A percentile compares a stretch with the other conserved stretches of the same genome.
Evolutionary conservation across 495 filamentous ascomycete genomes (phyloP).

Genomic region (Thermochaetoides thermophila): DNA sequence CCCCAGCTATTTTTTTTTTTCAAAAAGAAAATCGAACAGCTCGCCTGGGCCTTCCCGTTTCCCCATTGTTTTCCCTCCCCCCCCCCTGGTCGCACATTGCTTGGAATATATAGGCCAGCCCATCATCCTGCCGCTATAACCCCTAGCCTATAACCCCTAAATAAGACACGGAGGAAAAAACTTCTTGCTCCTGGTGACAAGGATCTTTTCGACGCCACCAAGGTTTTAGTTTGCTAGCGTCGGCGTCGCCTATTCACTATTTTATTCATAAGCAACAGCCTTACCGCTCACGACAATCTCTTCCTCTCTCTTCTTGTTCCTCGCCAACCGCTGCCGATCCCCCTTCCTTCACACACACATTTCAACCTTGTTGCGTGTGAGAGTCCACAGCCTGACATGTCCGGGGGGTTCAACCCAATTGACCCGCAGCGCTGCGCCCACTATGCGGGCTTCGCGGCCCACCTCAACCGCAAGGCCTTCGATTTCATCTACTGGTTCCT

Average conservation of each 20-base stretch:
- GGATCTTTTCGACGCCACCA: conserved; percentile 3
- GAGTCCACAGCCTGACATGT: conserved; percentile 14
- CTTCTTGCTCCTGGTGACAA: too few relatives aligned
- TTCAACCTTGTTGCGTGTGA: background rate
- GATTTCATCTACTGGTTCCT: conserved; percentile 34
- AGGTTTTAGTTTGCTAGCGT: conserved; percentile 3
- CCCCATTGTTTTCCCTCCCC: too few relatives aligned
- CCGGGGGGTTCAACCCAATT: conserved; percentile 18
- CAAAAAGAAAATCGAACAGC: too few relatives aligned
- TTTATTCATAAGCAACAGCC: conserved; percentile 2
- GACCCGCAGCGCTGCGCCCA: conserved; percentile 23
- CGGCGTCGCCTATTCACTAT: too few relatives aligned
- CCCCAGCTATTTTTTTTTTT: too few relatives aligned
- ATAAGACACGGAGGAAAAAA: too few relatives aligned
- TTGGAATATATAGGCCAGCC: too few relatives aligned
- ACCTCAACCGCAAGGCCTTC: conserved; percentile 24
- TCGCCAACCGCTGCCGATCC: background rate
- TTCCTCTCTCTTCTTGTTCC: background rate
- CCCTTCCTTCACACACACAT: too few relatives aligned
- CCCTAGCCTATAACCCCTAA: too few relatives aligned
- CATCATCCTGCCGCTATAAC: too few relatives aligned
- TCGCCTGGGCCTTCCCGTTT: too few relatives aligned
- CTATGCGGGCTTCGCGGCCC: conserved; percentile 30
- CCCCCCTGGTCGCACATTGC: too few relatives aligned
- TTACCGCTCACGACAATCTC: conserved; percentile 1